Conservation (phyloP, 352 stramenopile genomes). For the Pythium chondricola region DNA sequence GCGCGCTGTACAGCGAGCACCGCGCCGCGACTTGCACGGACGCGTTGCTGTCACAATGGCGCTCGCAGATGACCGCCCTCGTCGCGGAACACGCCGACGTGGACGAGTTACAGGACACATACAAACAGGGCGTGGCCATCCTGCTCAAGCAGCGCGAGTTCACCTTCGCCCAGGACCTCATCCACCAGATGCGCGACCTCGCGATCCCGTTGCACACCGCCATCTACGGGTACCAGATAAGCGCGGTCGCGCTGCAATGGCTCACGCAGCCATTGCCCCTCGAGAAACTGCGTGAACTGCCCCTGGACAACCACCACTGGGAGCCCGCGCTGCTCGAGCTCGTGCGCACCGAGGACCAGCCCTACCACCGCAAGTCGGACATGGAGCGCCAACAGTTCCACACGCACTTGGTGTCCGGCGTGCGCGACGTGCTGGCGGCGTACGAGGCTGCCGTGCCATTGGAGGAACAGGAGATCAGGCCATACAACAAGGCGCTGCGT, state of each 20-base stretch:
- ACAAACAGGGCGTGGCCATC: constrained; percentile 65
- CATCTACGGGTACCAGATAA: constrained; percentile 48
- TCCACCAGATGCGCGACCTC: constrained; percentile 43
- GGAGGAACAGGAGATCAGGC: constrained; percentile 20
- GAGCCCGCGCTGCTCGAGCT: constrained; percentile 53
- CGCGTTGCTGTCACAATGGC: constrained; percentile 32
- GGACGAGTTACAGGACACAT: constrained; percentile 34
- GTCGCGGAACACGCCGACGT: constrained; percentile 4
- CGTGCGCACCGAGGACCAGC: constrained; percentile 41
- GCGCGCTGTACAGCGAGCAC: constrained; percentile 44
- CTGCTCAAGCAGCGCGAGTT: constrained; percentile 70
- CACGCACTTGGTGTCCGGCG: constrained; percentile 26
- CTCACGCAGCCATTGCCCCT: constrained; percentile 21
- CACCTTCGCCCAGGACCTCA: constrained; percentile 29
- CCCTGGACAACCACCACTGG: constrained; percentile 26
- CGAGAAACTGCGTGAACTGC: constrained; percentile 27
- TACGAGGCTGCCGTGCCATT: constrained; percentile 31
- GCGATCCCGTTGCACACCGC: constrained; percentile 22
- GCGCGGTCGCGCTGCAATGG: constrained; percentile 46
- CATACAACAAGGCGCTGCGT: constrained; percentile 59
- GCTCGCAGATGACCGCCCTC: background rate
- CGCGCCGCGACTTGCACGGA: constrained; percentile 18
- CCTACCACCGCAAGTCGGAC: constrained; percentile 52
- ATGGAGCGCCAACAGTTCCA: constrained; percentile 46
- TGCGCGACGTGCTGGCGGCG: constrained; percentile 37